phyloP scores from a whole-genome alignment of 257 asterid genomes.

The Anisodus tanguticus region DNA sequence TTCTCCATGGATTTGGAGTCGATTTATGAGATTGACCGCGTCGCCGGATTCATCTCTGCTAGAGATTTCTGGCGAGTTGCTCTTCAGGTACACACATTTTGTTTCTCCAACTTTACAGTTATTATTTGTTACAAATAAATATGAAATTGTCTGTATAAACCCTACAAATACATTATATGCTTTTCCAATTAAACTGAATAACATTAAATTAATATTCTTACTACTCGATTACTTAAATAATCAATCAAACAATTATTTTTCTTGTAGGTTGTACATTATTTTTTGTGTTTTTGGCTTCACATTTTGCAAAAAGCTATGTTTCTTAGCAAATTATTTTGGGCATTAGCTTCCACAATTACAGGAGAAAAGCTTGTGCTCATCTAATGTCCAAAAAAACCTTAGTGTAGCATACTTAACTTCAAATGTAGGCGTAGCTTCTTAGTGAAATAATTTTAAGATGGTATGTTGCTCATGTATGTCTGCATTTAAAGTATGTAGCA shows the following conservation, averaged over 20 bases:
- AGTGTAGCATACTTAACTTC: not conserved
- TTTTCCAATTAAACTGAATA: too few relatives aligned
- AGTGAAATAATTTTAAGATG: not conserved
- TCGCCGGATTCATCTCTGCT: slow-evolving; percentile 9
- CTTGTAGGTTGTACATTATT: not conserved
- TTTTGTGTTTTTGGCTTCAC: not conserved
- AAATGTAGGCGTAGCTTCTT: not conserved
- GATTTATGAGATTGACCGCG: slow-evolving; percentile 24
- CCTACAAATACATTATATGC: not conserved
- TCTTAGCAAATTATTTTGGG: not conserved
- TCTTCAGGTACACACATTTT: slow-evolving; percentile 27
- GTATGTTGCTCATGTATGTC: not conserved
- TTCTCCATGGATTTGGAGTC: slow-evolving; percentile 31
- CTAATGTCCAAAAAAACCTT: not conserved
- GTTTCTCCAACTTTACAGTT: not conserved
- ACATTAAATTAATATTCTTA: not conserved
- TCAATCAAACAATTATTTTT: not conserved
- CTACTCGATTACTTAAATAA: not conserved
- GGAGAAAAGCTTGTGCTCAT: not conserved
- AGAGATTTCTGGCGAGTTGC: slow-evolving; percentile 30
- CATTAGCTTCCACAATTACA: not conserved
- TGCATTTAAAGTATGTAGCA: not conserved
- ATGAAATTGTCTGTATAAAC: not conserved
- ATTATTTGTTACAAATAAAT: not conserved
- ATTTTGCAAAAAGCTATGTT: not conserved